These are phyloP conservation scores for Blastobotrys persicus DNA, from an alignment of 1,139 yeast genomes.

Conservation along the genomic window DNA sequence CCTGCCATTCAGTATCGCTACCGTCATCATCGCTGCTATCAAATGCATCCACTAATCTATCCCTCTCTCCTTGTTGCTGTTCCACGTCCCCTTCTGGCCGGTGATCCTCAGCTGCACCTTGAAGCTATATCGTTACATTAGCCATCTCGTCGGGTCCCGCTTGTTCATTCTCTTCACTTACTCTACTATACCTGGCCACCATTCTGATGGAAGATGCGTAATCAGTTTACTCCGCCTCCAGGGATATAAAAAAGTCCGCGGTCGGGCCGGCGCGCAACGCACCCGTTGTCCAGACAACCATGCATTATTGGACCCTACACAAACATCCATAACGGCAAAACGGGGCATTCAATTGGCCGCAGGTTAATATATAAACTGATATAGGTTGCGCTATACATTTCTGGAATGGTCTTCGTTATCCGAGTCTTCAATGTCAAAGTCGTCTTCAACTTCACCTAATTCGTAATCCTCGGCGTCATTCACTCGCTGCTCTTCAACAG, in stretches of 20 bases:
- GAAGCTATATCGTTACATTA: background rate
- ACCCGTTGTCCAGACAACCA: background rate
- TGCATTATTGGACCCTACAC: too few species aligned
- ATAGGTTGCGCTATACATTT: slow-evolving; percentile 1
- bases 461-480: slow-evolving; percentile 26
- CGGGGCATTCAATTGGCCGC: too few species aligned
- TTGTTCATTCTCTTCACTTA: background rate
- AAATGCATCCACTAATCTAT: slow-evolving; percentile 28
- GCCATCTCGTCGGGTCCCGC: background rate
- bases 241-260: background rate
- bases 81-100: slow-evolving; percentile 3
- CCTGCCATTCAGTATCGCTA: slow-evolving; percentile 27
- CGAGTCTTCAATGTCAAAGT: slow-evolving; percentile 21
- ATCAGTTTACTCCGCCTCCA: background rate
- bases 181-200: slow-evolving; percentile 13
- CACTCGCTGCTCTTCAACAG: slow-evolving; percentile 3
- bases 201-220: too few species aligned
- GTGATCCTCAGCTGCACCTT: slow-evolving; percentile 5
- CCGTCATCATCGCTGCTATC: slow-evolving; percentile 25
- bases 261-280: background rate
- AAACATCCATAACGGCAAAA: too few species aligned
- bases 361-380: background rate
- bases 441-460: slow-evolving; percentile 26
- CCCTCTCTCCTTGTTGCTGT: slow-evolving; percentile 13
- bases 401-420: slow-evolving; percentile 19